phyloP scores from a whole-genome alignment of 2,329 filamentous ascomycete genomes.

The Fusarium anguioides region DNA sequence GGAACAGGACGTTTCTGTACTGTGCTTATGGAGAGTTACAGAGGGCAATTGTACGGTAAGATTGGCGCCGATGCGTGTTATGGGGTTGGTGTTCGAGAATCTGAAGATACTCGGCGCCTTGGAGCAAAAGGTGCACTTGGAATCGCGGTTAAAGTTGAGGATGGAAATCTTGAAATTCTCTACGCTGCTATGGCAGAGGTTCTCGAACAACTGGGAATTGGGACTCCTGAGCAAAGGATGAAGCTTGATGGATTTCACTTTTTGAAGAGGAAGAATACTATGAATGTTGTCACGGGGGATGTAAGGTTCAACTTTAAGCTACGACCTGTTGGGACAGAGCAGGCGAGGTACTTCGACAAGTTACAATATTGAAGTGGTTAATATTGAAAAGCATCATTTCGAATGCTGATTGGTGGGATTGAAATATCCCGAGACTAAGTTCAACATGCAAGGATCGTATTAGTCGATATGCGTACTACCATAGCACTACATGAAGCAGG shows the following conservation, averaged over 20 bases:
- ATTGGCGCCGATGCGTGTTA: slow-evolving; percentile 62
- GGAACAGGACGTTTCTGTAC: slow-evolving; percentile 61
- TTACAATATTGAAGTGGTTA: neutral
- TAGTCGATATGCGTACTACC: neutral
- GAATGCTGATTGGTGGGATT: slow-evolving; percentile 18
- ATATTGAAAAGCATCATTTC: neutral
- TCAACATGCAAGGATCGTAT: neutral
- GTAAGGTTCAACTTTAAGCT: slow-evolving; percentile 35
- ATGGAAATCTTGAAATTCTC: slow-evolving; percentile 57
- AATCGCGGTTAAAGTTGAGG: slow-evolving; percentile 61
- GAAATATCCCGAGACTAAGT: neutral
- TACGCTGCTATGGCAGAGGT: slow-evolving; percentile 58
- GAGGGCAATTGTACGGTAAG: slow-evolving; percentile 57
- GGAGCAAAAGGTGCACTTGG: slow-evolving; percentile 54
- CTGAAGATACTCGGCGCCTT: slow-evolving; percentile 50
- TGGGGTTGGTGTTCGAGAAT: slow-evolving; percentile 55
- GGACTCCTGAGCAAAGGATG: slow-evolving; percentile 45
- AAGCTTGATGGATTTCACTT: slow-evolving; percentile 50
- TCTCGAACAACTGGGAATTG: slow-evolving; percentile 56
- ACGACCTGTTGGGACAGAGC: neutral
- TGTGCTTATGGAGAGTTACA: slow-evolving; percentile 54
- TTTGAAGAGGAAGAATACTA: slow-evolving; percentile 52
- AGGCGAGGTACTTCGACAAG: neutral
- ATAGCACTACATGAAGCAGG: neutral
- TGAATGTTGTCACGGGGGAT: slow-evolving; percentile 51